Conservation (phyloP, 2,329 filamentous ascomycete species). For the Fusarium lateritium region DNA sequence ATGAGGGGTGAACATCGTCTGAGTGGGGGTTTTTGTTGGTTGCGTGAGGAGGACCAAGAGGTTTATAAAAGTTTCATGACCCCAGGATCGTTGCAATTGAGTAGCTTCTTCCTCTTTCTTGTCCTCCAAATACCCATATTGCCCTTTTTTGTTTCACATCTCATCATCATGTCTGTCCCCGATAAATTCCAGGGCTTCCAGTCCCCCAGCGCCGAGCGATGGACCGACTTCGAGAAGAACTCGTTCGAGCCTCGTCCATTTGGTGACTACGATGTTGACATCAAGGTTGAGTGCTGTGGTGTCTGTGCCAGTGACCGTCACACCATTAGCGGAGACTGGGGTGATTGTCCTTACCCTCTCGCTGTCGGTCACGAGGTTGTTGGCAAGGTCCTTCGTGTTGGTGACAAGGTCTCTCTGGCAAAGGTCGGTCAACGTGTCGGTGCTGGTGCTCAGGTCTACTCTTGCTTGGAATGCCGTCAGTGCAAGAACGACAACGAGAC, state of each 20-base stretch:
- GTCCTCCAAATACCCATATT: constrained; percentile 6
- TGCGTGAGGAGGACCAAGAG: constrained; percentile 21
- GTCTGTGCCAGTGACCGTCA: constrained; percentile 82
- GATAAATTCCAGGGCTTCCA: constrained; percentile 75
- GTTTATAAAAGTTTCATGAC: constrained; percentile 32
- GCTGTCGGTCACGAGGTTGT: constrained; percentile 82
- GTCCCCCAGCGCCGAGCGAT: constrained; percentile 67
- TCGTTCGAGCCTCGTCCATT: constrained; percentile 89
- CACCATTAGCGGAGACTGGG: constrained; percentile 79
- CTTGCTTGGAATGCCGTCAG: constrained; percentile 63
- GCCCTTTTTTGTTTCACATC: background rate
- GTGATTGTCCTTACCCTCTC: constrained; percentile 72
- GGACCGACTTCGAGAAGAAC: constrained; percentile 76
- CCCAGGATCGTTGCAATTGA: constrained; percentile 20
- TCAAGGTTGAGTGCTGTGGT: constrained; percentile 87
- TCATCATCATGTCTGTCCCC: constrained; percentile 65
- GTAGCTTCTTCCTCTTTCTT: constrained; percentile 14
- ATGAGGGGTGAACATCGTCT: constrained; percentile 30
- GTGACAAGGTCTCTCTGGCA: constrained; percentile 63
- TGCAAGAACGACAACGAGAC: constrained; percentile 60
- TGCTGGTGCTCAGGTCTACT: constrained; percentile 69
- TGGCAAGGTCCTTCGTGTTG: constrained; percentile 77
- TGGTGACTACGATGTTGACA: constrained; percentile 87
- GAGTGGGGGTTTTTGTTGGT: constrained; percentile 35
- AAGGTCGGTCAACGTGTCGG: constrained; percentile 72